phyloP scores from a whole-genome alignment of 805 yeast genomes.

The Candida orba region DNA sequence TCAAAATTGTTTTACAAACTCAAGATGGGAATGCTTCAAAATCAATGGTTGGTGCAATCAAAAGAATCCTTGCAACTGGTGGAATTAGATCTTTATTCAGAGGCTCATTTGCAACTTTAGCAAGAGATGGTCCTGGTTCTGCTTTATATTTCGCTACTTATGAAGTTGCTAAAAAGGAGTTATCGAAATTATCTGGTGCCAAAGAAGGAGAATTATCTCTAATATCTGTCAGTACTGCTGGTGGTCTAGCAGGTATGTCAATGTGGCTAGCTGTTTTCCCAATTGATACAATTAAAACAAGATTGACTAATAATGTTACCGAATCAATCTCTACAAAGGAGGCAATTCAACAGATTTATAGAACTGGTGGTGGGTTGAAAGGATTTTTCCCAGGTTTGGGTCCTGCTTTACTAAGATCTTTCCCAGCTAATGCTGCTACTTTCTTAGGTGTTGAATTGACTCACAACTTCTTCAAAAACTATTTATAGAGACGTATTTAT shows the following conservation, averaged over 20 bases:
- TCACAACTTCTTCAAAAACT: constrained; percentile 30
- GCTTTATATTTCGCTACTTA: constrained; percentile 94
- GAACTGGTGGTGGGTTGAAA: constrained; percentile 75
- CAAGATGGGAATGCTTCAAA: constrained; percentile 37
- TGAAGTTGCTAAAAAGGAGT: constrained; percentile 63
- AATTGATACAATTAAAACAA: constrained; percentile 79
- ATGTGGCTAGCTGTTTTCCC: constrained; percentile 98
- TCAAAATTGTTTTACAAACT: constrained; percentile 88
- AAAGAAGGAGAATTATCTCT: constrained; percentile 55
- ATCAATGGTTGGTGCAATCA: constrained; percentile 50
- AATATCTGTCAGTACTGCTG: constrained; percentile 75
- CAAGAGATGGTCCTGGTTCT: constrained; percentile 97
- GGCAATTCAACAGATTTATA: constrained; percentile 64
- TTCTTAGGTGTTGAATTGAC: constrained; percentile 92
- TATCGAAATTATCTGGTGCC: constrained; percentile 36
- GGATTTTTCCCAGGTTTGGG: constrained; percentile 98
- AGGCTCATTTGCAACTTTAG: constrained; percentile 87
- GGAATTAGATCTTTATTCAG: constrained; percentile 80
- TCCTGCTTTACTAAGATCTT: constrained; percentile 87
- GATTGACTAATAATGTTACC: constrained; percentile 29
- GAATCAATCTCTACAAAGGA: constrained; percentile 46
- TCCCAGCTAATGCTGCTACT: constrained; percentile 99
- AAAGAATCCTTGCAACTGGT: constrained; percentile 66
- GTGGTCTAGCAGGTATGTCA: constrained; percentile 93
- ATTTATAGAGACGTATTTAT: constrained; percentile 9